A percentile compares a stretch with the other conserved stretches of the same genome.
Evolutionary conservation across 768 basidiomycete genomes (phyloP).

Genomic region (Holtermanniella nyarrowii): DNA sequence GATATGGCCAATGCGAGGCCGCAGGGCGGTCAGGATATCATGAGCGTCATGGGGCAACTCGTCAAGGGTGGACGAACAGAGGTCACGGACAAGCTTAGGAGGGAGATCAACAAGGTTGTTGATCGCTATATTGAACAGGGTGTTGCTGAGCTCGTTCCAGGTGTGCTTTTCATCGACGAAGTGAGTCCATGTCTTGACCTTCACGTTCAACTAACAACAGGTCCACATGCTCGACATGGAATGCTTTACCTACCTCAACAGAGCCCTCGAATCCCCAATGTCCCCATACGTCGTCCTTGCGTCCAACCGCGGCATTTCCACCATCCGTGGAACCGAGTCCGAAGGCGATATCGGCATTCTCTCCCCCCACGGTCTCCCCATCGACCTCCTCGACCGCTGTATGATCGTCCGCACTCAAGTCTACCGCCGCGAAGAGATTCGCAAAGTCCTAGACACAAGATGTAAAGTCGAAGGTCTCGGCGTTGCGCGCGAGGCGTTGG

Average conservation of each 20-base stretch:
- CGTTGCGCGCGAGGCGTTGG: constrained; percentile 63
- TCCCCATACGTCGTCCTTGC: constrained; percentile 96
- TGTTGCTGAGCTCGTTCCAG: constrained; percentile 93
- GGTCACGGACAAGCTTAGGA: constrained; percentile 88
- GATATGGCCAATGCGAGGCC: constrained; percentile 95
- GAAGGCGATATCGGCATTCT: constrained; percentile 57
- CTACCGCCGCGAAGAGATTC: constrained; percentile 73
- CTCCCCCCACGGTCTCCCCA: constrained; percentile 84
- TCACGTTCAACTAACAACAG: constrained; percentile 42
- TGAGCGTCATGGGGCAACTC: constrained; percentile 86
- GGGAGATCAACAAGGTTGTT: constrained; percentile 95
- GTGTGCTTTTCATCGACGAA: constrained; percentile 98
- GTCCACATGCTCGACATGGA: constrained; percentile 99
- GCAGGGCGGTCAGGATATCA: constrained; percentile 85
- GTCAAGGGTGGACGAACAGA: constrained; percentile 91
- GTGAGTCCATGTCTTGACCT: constrained; percentile 45
- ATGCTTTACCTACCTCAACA: constrained; percentile 96
- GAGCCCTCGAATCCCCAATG: constrained; percentile 88
- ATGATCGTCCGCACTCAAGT: constrained; percentile 89
- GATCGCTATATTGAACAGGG: constrained; percentile 96
- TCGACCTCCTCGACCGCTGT: constrained; percentile 86
- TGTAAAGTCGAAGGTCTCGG: constrained; percentile 77
- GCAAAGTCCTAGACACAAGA: constrained; percentile 73
- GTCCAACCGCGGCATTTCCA: constrained; percentile 84
- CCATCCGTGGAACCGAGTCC: constrained; percentile 75